A percentile compares a stretch with the other conserved stretches of the same genome.
These are phyloP conservation scores for Stropharia rugosoannulata DNA, from an alignment of 768 basidiomycete genomes.

Conservation along the genomic window DNA sequence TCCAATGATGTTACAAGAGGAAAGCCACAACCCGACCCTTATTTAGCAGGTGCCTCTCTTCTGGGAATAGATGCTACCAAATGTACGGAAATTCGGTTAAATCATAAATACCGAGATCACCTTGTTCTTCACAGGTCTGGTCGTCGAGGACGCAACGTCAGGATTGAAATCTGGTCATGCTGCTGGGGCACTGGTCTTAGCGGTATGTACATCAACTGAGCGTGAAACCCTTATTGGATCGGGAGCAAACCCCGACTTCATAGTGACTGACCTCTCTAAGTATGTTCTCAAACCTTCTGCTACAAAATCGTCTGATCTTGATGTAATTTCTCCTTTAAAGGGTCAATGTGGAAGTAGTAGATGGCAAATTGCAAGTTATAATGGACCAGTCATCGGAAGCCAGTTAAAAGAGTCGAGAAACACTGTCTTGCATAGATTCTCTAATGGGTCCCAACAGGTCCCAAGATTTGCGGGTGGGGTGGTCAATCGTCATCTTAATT, in stretches of 20 bases:
- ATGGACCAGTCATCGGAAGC: neutral
- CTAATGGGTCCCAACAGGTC: neutral
- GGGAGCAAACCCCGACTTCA: slow-evolving; percentile 59
- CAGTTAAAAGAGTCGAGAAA: neutral
- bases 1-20: slow-evolving; percentile 70
- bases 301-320: neutral
- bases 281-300: slow-evolving; percentile 28
- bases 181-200: slow-evolving; percentile 75
- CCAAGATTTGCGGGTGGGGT: no score
- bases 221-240: slow-evolving; percentile 50
- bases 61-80: slow-evolving; percentile 55
- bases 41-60: slow-evolving; percentile 69
- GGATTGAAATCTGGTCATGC: slow-evolving; percentile 75
- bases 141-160: slow-evolving; percentile 88
- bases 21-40: slow-evolving; percentile 90
- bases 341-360: slow-evolving; percentile 36
- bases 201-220: slow-evolving; percentile 80
- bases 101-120: neutral
- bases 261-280: slow-evolving; percentile 70
- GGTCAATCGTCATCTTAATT: no score
- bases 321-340: slow-evolving; percentile 23
- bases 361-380: neutral
- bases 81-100: slow-evolving; percentile 38
- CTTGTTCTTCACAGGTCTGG: slow-evolving; percentile 53
- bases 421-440: neutral